A percentile compares a stretch with the other conserved stretches of the same genome.
Evolutionary conservation across 805 yeast species (phyloP).

Genomic region (Saccharomyces mikatae): DNA sequence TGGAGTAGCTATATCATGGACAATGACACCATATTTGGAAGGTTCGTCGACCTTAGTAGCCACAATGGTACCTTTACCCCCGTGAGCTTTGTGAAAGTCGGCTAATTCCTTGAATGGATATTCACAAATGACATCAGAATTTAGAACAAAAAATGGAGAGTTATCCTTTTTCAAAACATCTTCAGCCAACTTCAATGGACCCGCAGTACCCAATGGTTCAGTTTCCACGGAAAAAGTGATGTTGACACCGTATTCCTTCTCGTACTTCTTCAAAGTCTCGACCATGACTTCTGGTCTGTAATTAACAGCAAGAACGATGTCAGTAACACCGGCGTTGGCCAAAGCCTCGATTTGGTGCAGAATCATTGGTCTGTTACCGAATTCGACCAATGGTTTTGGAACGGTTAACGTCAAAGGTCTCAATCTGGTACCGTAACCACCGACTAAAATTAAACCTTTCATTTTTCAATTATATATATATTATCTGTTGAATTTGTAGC

Average conservation of each 20-base stretch:
- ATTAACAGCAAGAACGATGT: slow-evolving; percentile 96
- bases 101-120: slow-evolving; percentile 93
- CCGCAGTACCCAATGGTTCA: slow-evolving; percentile 99
- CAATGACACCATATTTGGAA: slow-evolving; percentile 98
- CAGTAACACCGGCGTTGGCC: slow-evolving; percentile 97
- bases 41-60: slow-evolving; percentile 99
- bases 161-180: slow-evolving; percentile 86
- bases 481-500: background rate
- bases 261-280: slow-evolving; percentile 86
- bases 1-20: slow-evolving; percentile 89
- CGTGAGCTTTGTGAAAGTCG: slow-evolving; percentile 88
- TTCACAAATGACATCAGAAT: slow-evolving; percentile 98
- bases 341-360: slow-evolving; percentile 97
- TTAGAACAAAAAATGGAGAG: slow-evolving; percentile 93
- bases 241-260: slow-evolving; percentile 84
- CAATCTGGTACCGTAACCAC: slow-evolving; percentile 99
- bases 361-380: slow-evolving; percentile 98
- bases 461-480: slow-evolving; percentile 32
- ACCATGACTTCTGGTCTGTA: slow-evolving; percentile 99
- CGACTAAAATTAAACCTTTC: slow-evolving; percentile 97
- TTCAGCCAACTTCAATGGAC: slow-evolving; percentile 97
- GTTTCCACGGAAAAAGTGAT: slow-evolving; percentile 97
- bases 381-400: slow-evolving; percentile 96
- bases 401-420: slow-evolving; percentile 94
- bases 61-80: slow-evolving; percentile 96